Conservation (phyloP, 1,284 basidiomycete genomes). For the Ganoderma leucocontextum region DNA sequence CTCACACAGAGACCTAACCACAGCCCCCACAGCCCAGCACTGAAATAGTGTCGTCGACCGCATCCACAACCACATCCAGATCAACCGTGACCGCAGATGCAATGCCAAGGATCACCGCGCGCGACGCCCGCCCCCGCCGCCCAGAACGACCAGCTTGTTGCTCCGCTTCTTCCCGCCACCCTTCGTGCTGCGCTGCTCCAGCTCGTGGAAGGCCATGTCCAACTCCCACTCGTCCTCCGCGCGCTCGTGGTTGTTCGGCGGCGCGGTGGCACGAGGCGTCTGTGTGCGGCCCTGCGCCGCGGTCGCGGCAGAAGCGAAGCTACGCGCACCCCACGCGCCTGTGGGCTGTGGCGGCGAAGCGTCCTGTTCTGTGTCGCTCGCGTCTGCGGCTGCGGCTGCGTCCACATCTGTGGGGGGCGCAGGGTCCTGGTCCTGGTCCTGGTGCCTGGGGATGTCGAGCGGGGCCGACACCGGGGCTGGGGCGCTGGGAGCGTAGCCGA, state of each 20-base stretch:
- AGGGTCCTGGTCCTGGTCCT: neutral
- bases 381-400: conserved; percentile 13
- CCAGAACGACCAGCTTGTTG: conserved; percentile 74
- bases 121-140: conserved; percentile 52
- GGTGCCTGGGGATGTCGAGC: conserved; percentile 13
- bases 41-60: neutral
- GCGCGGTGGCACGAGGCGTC: conserved; percentile 26
- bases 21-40: conserved; percentile 17
- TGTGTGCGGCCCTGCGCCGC: conserved; percentile 45
- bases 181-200: conserved; percentile 63
- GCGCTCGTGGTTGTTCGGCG: conserved; percentile 24
- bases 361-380: conserved; percentile 36
- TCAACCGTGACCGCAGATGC: conserved; percentile 12
- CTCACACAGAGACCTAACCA: conserved; percentile 11
- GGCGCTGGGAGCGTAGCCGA: conserved; percentile 30
- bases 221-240: conserved; percentile 77
- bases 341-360: conserved; percentile 40
- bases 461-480: conserved; percentile 16
- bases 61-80: neutral
- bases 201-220: conserved; percentile 83
- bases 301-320: conserved; percentile 79
- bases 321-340: conserved; percentile 81
- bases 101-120: conserved; percentile 38
- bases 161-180: conserved; percentile 64
- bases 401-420: conserved; percentile 11